phyloP scores from a whole-genome alignment of 78 protist genomes.

The Diacronema lutheri region DNA sequence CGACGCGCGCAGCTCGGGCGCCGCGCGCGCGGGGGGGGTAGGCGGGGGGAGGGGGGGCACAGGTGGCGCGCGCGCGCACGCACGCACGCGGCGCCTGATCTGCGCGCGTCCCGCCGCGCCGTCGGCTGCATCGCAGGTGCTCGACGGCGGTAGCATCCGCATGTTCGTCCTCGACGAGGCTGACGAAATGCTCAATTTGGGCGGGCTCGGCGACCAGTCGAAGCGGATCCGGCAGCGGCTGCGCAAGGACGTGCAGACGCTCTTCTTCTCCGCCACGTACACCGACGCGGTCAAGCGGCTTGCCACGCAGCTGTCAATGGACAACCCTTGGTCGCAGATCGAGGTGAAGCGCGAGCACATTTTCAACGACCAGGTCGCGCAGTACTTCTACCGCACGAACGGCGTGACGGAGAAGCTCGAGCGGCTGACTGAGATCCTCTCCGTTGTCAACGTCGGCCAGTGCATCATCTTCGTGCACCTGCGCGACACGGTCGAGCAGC shows the following conservation, averaged over 20 bases:
- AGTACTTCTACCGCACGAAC: background rate
- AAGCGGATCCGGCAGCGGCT: slow-evolving; percentile 27
- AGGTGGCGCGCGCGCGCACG: no score
- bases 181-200: slow-evolving; percentile 17
- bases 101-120: no score
- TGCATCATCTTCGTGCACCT: slow-evolving; percentile 33
- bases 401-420: slow-evolving; percentile 1
- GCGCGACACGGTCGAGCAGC: background rate
- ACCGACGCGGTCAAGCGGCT: slow-evolving; percentile 11
- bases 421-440: slow-evolving; percentile 17
- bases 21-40: no score
- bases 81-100: no score
- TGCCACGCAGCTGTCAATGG: slow-evolving; percentile 21
- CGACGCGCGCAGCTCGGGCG: no score
- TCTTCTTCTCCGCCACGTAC: slow-evolving; percentile 52
- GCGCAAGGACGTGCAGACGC: slow-evolving; percentile 27
- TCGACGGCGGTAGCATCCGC: background rate
- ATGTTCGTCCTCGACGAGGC: slow-evolving; percentile 50
- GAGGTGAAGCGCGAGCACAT: background rate
- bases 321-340: slow-evolving; percentile 10
- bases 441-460: background rate
- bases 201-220: slow-evolving; percentile 34
- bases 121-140: no score
- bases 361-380: slow-evolving; percentile 23
- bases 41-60: no score